Conservation (phyloP, 2,329 filamentous ascomycete genomes). For the Eutypella sp. region DNA sequence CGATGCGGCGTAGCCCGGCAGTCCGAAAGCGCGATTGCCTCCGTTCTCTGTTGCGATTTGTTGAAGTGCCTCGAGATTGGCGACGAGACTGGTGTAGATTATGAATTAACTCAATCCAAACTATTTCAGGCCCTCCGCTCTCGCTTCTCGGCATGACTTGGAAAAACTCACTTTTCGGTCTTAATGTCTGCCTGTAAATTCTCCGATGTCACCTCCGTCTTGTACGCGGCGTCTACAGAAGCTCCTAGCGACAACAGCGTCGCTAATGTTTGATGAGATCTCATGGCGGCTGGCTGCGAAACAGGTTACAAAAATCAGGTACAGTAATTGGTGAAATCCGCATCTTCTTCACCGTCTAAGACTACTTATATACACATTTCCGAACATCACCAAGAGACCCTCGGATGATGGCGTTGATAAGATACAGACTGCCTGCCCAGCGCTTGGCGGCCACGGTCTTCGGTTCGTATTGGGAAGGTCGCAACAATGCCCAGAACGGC, state of each 20-base stretch:
- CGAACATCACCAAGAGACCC: too few relatives aligned
- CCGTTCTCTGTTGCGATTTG: constrained; percentile 43
- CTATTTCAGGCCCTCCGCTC: too few relatives aligned
- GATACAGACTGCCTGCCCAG: too few relatives aligned
- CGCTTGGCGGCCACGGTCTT: too few relatives aligned
- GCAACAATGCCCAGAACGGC: too few relatives aligned
- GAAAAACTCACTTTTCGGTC: constrained; percentile 2
- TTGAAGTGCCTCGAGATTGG: constrained; percentile 42
- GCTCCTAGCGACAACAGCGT: neutral
- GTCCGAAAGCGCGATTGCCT: constrained; percentile 49
- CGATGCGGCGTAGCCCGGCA: constrained; percentile 44
- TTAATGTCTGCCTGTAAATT: constrained; percentile 4
- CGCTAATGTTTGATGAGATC: neutral
- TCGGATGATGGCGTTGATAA: too few relatives aligned
- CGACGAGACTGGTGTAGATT: constrained; percentile 31
- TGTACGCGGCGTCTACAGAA: neutral
- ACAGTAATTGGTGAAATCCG: too few relatives aligned
- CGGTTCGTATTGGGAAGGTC: too few relatives aligned
- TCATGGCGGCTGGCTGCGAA: neutral
- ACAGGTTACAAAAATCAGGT: too few relatives aligned
- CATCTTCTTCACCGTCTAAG: too few relatives aligned
- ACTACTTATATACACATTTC: too few relatives aligned
- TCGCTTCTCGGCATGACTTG: too few relatives aligned
- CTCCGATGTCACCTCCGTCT: constrained; percentile 3
- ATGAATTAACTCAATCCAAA: neutral